Evolutionary conservation across 345 rosid genomes (phyloP).

Genomic region (Citrus medica): DNA sequence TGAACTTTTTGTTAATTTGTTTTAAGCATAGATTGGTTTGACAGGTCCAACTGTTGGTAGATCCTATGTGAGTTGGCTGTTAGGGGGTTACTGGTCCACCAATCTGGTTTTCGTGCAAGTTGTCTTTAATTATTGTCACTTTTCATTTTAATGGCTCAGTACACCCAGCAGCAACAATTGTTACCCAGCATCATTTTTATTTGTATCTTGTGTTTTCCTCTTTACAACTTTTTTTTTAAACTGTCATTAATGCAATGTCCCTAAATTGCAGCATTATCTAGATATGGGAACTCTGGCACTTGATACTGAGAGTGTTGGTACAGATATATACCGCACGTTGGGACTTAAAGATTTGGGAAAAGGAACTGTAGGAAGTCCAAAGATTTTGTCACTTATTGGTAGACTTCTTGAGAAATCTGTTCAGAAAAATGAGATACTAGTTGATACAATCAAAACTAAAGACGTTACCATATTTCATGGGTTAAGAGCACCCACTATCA

Average conservation of each 20-base stretch:
- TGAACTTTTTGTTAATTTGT: neutral
- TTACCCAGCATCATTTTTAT: neutral
- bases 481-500: constrained; percentile 53
- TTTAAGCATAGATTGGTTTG: neutral
- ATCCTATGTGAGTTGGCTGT: neutral
- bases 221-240: neutral
- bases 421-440: constrained; percentile 38
- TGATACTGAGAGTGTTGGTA: constrained; percentile 29
- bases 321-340: constrained; percentile 44
- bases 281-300: constrained; percentile 49
- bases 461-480: constrained; percentile 66
- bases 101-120: neutral
- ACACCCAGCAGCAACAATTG: neutral
- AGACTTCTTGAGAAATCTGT: constrained; percentile 61
- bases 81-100: neutral
- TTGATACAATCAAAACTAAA: constrained; percentile 26
- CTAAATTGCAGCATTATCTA: constrained; percentile 19
- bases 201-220: neutral
- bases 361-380: constrained; percentile 39
- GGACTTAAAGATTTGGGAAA: constrained; percentile 56
- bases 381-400: constrained; percentile 52
- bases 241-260: constrained; percentile 7
- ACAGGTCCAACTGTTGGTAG: neutral
- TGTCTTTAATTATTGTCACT: neutral
- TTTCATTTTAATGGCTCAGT: neutral